Evolutionary conservation across 495 filamentous ascomycete species (phyloP).

Genomic region (Hypoxylon crocopeplum): DNA sequence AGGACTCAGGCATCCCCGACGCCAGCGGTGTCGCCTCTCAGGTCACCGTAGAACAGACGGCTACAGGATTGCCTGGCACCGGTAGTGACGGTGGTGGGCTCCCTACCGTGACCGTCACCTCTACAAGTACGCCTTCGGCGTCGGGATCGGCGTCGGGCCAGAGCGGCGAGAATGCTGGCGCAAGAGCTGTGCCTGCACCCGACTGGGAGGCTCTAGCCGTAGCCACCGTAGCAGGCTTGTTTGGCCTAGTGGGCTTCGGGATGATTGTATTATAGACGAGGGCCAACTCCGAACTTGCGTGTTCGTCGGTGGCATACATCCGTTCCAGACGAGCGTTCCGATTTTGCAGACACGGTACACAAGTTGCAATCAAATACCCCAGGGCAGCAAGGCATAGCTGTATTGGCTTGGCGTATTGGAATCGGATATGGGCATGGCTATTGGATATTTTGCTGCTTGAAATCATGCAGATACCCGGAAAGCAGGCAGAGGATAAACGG

Average conservation of each 20-base stretch:
- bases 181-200: slow-evolving; percentile 20
- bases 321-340: too few relatives aligned
- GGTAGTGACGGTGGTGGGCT: neutral
- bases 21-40: slow-evolving; percentile 47
- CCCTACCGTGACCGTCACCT: slow-evolving; percentile 6
- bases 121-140: slow-evolving; percentile 7
- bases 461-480: too few relatives aligned
- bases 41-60: slow-evolving; percentile 18
- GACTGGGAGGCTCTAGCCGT: slow-evolving; percentile 32
- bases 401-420: too few relatives aligned
- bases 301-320: too few relatives aligned
- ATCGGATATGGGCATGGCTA: too few relatives aligned
- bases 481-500: too few relatives aligned
- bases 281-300: neutral
- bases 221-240: slow-evolving; percentile 25
- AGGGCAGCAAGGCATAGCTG: too few relatives aligned
- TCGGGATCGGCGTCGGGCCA: slow-evolving; percentile 3
- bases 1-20: slow-evolving; percentile 46
- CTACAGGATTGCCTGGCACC: slow-evolving; percentile 18
- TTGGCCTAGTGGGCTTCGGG: slow-evolving; percentile 36
- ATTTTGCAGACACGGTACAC: too few relatives aligned
- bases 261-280: slow-evolving; percentile 33
- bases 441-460: too few relatives aligned
- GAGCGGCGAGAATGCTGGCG: slow-evolving; percentile 17
- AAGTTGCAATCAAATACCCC: too few relatives aligned